A percentile compares a stretch with the other conserved stretches of the same genome.
Conservation (phyloP, 2,329 filamentous ascomycete species). For the Fusarium setosum region DNA sequence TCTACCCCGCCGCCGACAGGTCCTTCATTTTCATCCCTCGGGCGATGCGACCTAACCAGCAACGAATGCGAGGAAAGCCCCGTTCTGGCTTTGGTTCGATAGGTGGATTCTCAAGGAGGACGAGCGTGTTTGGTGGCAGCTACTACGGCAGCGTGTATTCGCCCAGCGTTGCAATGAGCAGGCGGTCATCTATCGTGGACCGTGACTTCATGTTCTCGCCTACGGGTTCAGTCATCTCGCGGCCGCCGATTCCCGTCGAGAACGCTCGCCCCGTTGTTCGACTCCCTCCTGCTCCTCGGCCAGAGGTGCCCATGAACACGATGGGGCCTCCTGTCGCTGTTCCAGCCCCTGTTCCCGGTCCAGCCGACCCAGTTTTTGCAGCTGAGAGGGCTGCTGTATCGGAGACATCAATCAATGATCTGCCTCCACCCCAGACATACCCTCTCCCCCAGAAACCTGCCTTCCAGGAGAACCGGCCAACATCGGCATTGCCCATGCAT, state of each 20-base stretch:
- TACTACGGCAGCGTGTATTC: constrained; percentile 83
- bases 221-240: constrained; percentile 80
- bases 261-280: constrained; percentile 80
- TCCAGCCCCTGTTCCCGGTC: constrained; percentile 9
- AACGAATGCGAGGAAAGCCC: constrained; percentile 77
- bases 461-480: constrained; percentile 65
- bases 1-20: constrained; percentile 88
- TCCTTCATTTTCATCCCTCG: constrained; percentile 99
- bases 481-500: constrained; percentile 78
- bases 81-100: constrained; percentile 77
- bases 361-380: constrained; percentile 28
- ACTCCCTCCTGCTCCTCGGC: constrained; percentile 73
- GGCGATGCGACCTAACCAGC: constrained; percentile 92
- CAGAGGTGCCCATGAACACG: constrained; percentile 40
- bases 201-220: constrained; percentile 85
- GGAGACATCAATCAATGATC: constrained; percentile 60
- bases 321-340: constrained; percentile 23
- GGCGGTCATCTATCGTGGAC: constrained; percentile 80
- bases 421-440: constrained; percentile 68
- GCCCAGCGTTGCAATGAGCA: constrained; percentile 87
- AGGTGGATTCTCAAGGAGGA: constrained; percentile 78
- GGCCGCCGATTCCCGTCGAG: constrained; percentile 71
- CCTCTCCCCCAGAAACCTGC: constrained; percentile 68
- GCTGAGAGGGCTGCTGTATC: constrained; percentile 23
- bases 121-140: constrained; percentile 81